These are phyloP conservation scores for Tetrahymena thermophila DNA, from an alignment of 73 alveolate genomes.

Conservation along the genomic window DNA sequence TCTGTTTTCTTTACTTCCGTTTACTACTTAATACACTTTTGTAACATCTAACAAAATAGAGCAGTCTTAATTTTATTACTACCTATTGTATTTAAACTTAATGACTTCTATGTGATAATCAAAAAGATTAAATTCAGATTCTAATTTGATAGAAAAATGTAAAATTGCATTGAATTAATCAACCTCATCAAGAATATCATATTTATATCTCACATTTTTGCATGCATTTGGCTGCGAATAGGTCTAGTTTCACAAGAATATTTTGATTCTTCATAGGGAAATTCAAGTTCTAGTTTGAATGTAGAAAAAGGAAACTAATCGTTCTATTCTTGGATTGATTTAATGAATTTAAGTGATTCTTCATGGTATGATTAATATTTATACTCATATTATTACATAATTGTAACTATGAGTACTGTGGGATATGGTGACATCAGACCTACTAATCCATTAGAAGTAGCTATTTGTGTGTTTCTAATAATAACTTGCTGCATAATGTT, in stretches of 20 bases:
- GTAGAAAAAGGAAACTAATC: neutral
- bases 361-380: neutral
- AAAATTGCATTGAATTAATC: neutral
- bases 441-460: neutral
- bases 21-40: neutral
- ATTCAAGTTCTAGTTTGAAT: neutral
- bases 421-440: conserved; percentile 37
- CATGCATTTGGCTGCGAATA: neutral
- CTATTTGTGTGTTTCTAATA: neutral
- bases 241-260: neutral
- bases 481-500: neutral
- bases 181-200: neutral
- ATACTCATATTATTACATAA: conserved; percentile 19
- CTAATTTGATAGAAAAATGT: neutral
- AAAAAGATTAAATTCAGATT: neutral
- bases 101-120: neutral
- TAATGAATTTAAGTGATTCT: neutral
- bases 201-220: neutral
- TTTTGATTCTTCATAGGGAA: neutral
- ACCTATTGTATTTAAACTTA: neutral
- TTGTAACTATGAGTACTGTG: conserved; percentile 26
- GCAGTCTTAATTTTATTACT: neutral
- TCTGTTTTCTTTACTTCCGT: neutral
- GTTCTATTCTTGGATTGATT: neutral
- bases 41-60: neutral